These are phyloP conservation scores for Colletotrichum theobromicola DNA, from an alignment of 2,329 filamentous ascomycete species.

Conservation along the genomic window DNA sequence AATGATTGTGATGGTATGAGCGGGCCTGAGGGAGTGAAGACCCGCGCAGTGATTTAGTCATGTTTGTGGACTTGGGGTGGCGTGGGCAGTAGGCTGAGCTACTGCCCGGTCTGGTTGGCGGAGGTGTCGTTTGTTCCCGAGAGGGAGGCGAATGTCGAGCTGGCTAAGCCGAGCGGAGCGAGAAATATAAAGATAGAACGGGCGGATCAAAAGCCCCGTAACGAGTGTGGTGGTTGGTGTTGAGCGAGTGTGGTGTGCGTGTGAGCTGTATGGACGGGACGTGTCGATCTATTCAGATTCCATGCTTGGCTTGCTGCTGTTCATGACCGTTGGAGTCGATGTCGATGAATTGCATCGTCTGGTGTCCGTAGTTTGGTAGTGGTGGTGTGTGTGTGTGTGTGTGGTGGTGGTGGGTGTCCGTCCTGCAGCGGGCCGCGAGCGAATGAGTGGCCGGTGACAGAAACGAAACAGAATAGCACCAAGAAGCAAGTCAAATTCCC, in stretches of 20 bases:
- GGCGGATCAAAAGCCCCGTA: constrained; percentile 1
- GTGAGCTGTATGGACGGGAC: neutral
- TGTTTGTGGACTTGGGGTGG: constrained; percentile 42
- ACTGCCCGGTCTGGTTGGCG: constrained; percentile 3
- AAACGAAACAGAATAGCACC: neutral
- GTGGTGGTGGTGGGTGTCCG: neutral
- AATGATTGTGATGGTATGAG: constrained; percentile 35
- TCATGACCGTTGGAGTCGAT: constrained; percentile 1
- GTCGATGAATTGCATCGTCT: constrained; percentile 14
- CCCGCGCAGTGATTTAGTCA: constrained; percentile 50
- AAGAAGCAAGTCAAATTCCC: neutral
- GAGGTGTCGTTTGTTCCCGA: neutral
- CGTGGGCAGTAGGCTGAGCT: constrained; percentile 19
- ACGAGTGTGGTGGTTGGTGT: constrained; percentile 9
- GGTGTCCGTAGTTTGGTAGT: neutral
- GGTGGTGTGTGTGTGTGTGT: too few relatives aligned
- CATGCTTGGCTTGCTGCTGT: constrained; percentile 18
- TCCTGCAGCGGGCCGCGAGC: constrained; percentile 8
- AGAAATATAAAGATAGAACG: constrained; percentile 7
- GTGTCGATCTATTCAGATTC: constrained; percentile 21
- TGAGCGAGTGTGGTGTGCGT: neutral
- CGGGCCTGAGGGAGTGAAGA: constrained; percentile 56
- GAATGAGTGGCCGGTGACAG: neutral
- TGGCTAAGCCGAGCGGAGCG: neutral
- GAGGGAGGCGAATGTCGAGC: constrained; percentile 16